Evolutionary conservation across 1,284 basidiomycete species (phyloP).

Genomic region (Coniferiporia weirii): DNA sequence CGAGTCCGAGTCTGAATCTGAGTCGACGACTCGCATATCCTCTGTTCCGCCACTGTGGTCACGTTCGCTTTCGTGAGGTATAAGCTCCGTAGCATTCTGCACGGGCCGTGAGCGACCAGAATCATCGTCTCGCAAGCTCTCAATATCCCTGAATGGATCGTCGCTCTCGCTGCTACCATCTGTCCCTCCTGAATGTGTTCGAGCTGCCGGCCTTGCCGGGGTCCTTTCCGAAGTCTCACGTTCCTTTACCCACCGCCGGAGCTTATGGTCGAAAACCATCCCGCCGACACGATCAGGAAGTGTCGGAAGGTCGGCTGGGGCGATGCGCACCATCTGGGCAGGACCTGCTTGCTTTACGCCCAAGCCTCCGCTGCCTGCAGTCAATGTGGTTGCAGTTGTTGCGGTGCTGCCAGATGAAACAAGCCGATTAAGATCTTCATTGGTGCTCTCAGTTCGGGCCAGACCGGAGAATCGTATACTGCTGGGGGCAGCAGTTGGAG

Average conservation of each 20-base stretch:
- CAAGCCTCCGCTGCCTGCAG: slow-evolving; percentile 65
- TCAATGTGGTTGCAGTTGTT: slow-evolving; percentile 67
- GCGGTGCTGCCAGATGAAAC: slow-evolving; percentile 74
- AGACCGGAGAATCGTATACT: slow-evolving; percentile 42
- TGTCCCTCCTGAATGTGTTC: slow-evolving; percentile 21
- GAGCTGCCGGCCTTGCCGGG: neutral
- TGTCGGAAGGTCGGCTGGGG: slow-evolving; percentile 70
- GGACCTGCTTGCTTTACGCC: slow-evolving; percentile 82
- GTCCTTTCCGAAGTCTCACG: slow-evolving; percentile 29
- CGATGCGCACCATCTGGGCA: slow-evolving; percentile 69
- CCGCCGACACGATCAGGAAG: slow-evolving; percentile 75
- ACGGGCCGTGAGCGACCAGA: slow-evolving; percentile 20
- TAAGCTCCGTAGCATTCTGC: slow-evolving; percentile 5
- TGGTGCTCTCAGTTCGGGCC: slow-evolving; percentile 44
- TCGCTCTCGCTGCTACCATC: slow-evolving; percentile 50
- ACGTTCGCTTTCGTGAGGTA: slow-evolving; percentile 20
- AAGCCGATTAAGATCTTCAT: slow-evolving; percentile 78
- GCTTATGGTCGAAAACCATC: slow-evolving; percentile 79
- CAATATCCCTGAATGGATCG: slow-evolving; percentile 84
- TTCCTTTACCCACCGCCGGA: slow-evolving; percentile 82
- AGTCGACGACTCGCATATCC: slow-evolving; percentile 40
- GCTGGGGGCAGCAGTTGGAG: slow-evolving; percentile 17
- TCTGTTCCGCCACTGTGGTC: slow-evolving; percentile 36
- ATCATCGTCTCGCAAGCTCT: slow-evolving; percentile 67
- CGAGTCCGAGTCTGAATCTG: slow-evolving; percentile 30